Base-by-base conservation (phyloP, 306 rosid genomes). In the Cicer bijugum region DNA sequence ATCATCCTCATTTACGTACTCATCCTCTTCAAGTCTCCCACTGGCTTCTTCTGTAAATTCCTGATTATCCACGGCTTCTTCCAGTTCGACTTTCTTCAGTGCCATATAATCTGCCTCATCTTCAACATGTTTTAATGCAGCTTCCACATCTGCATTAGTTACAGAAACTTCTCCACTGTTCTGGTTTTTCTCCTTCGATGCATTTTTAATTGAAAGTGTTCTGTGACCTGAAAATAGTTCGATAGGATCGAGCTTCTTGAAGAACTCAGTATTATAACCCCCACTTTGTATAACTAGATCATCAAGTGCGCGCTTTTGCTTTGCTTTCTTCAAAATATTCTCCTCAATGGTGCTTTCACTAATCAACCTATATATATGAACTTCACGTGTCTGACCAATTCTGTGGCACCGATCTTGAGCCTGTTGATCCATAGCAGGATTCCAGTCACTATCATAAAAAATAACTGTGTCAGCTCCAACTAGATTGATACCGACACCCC, bases 331-430 rank as follows among this genome's bases (percentile, higher is more conserved):
- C 80, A 94, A 82, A 76, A 94, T 94, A 83, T 94, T 94, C 82
- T 94, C 97, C 82, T 94, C 99, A 74, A 94, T 91, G 77, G 99
- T 94, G 84, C 97, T 83, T 68, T 91, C 91, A 86, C 99, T 94
- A 62, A 94, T 94, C 82, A 94, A 83, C 78, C 97, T 89, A 81
- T 91, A 94, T 68, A 94, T 91, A 81, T 91, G 90, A 69, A 94
- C 99, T 88, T 94, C 99, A 2, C 99, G 95, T 51, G 99, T 94
- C 87, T 94, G 99, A 76, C 99, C 99, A 71, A 94, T 94, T 74
- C 97, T 91, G 79, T 94, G 99, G 89, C 99, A 94, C 52, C 99
- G 86, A 87, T 94, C 99, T 86, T 94, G 99, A 77, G 97, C 99
- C 79, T 94, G 99, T 73, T 91, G 96, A 89, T 91, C 99, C 99